Percentiles rank a stretch among this genome's conserved stretches.
Conservation (phyloP, 345 rosid genomes). For the Salix purpurea region DNA sequence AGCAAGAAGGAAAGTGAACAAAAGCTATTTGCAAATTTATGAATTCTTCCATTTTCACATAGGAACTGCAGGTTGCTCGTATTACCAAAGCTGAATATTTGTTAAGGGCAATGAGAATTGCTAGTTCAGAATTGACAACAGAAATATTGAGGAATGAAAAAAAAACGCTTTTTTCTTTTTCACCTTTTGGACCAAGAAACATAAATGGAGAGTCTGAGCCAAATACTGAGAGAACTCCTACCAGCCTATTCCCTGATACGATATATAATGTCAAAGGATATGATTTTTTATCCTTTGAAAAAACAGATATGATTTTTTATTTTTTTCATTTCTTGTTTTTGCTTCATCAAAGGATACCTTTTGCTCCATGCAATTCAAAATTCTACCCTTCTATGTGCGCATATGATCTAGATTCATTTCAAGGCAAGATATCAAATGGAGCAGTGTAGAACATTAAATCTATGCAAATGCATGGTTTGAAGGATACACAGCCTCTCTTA, state of each 20-base stretch:
- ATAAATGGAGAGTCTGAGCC: background rate
- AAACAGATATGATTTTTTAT: too few relatives aligned
- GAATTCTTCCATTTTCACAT: conserved; percentile 69
- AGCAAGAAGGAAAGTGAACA: conserved; percentile 63
- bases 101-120: conserved; percentile 42
- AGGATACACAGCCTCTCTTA: conserved; percentile 82
- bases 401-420: too few relatives aligned
- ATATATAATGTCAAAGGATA: too few relatives aligned
- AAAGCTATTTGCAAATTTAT: conserved; percentile 72
- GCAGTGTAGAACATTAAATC: background rate
- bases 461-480: background rate
- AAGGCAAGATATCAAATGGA: too few relatives aligned
- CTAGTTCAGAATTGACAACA: conserved; percentile 10
- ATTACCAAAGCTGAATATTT: conserved; percentile 52
- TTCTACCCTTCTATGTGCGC: too few relatives aligned
- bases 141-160: background rate
- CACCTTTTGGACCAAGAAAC: background rate
- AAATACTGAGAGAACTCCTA: too few relatives aligned
- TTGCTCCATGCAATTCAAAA: too few relatives aligned
- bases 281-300: too few relatives aligned
- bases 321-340: too few relatives aligned
- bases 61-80: conserved; percentile 66
- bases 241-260: too few relatives aligned
- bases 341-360: too few relatives aligned
- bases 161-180: background rate